Evolutionary conservation across 2,329 filamentous ascomycete species (phyloP).

Genomic region (Seiridium cupressi): DNA sequence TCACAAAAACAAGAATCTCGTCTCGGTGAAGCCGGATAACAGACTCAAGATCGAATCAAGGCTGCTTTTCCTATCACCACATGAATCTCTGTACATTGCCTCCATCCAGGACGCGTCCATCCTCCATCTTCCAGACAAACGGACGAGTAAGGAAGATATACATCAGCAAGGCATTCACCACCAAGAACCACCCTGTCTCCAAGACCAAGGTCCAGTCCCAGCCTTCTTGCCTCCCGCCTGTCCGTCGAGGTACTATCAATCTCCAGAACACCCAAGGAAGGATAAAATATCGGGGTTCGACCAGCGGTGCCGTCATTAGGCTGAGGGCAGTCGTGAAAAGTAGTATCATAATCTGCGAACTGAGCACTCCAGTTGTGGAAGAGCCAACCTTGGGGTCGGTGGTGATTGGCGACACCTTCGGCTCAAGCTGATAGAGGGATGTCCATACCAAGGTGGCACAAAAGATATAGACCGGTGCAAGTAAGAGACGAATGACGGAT

Average conservation of each 20-base stretch:
- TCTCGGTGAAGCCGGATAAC: too few relatives aligned
- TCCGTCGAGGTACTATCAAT: conserved; percentile 62
- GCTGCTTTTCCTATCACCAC: conserved; percentile 53
- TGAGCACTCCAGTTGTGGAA: conserved; percentile 26
- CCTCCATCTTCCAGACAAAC: conserved; percentile 62
- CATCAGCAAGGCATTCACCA: conserved; percentile 64
- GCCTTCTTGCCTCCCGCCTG: conserved; percentile 1
- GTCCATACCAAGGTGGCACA: conserved; percentile 69
- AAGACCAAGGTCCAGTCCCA: conserved; percentile 31
- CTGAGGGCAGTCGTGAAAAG: conserved; percentile 72
- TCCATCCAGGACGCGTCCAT: conserved; percentile 50
- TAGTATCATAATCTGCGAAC: conserved; percentile 55
- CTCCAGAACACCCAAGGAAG: conserved; percentile 94
- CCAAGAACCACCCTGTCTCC: conserved; percentile 69
- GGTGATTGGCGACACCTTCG: not conserved
- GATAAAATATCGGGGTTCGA: conserved; percentile 96
- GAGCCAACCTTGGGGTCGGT: conserved; percentile 17
- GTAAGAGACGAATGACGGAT: conserved; percentile 61
- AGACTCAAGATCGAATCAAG: not conserved
- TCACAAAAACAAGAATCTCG: too few relatives aligned
- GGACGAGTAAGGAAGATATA: conserved; percentile 69
- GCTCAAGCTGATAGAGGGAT: conserved; percentile 40
- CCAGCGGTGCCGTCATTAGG: conserved; percentile 83
- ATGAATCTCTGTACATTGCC: conserved; percentile 74
- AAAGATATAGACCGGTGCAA: conserved; percentile 68